Conservation (phyloP, 2,329 filamentous ascomycete genomes). For the Colletotrichum eremochloae region DNA sequence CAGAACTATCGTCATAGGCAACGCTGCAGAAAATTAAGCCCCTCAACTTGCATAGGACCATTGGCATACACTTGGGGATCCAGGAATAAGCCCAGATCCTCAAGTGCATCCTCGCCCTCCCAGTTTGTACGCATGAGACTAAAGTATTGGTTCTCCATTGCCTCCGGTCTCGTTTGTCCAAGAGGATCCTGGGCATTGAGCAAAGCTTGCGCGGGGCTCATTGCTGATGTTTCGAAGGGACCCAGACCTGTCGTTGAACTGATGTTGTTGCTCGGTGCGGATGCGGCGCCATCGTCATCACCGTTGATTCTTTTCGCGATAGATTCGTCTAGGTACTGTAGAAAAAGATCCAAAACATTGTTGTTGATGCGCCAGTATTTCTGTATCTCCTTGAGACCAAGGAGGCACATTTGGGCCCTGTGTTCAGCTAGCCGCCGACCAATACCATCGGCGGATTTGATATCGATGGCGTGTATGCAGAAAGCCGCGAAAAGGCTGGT, state of each 20-base stretch:
- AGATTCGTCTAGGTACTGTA: constrained; percentile 55
- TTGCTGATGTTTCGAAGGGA: constrained; percentile 11
- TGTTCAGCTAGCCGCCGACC: constrained; percentile 53
- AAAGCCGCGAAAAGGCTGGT: too few relatives aligned
- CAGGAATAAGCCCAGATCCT: constrained; percentile 52
- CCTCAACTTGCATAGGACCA: constrained; percentile 49
- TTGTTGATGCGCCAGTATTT: constrained; percentile 59
- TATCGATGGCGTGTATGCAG: constrained; percentile 50
- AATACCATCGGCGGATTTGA: constrained; percentile 51
- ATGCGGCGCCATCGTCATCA: constrained; percentile 32
- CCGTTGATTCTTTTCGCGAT: constrained; percentile 53
- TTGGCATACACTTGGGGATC: constrained; percentile 46
- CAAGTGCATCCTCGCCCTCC: constrained; percentile 53
- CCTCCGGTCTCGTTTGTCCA: constrained; percentile 43
- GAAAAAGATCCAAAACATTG: constrained; percentile 54
- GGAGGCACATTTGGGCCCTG: constrained; percentile 54
- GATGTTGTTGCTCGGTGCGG: constrained; percentile 11
- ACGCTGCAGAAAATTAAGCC: constrained; percentile 49
- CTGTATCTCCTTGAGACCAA: constrained; percentile 54
- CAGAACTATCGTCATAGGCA: constrained; percentile 41
- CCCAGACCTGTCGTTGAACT: constrained; percentile 15
- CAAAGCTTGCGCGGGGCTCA: constrained; percentile 1
- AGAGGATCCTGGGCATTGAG: background rate
- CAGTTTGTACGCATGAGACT: constrained; percentile 51
- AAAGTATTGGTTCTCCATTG: constrained; percentile 54